These are phyloP conservation scores for Macrophomina phaseolina DNA, from an alignment of 2,329 filamentous ascomycete species.

Conservation along the genomic window DNA sequence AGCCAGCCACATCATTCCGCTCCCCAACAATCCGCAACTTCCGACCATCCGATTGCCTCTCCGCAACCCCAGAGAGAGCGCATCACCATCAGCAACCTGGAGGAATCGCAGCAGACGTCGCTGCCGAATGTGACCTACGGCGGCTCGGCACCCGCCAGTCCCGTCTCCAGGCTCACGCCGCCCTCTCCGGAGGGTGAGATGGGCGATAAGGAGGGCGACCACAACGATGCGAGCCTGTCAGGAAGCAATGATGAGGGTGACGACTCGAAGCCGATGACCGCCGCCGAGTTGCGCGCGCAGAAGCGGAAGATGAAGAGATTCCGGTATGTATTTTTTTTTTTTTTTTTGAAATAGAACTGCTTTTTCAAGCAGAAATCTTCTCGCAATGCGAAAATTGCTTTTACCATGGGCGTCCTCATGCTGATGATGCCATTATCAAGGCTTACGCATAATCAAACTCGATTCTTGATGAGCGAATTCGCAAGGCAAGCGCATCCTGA, in stretches of 20 bases:
- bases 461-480: slow-evolving; percentile 96
- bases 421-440: slow-evolving; percentile 52
- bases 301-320: slow-evolving; percentile 75
- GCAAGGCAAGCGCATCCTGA: slow-evolving; percentile 93
- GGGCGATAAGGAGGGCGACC: slow-evolving; percentile 47
- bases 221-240: slow-evolving; percentile 45
- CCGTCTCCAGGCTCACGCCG: slow-evolving; percentile 52
- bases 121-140: slow-evolving; percentile 45
- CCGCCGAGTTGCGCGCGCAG: slow-evolving; percentile 54
- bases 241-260: slow-evolving; percentile 38
- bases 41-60: slow-evolving; percentile 30
- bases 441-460: slow-evolving; percentile 94
- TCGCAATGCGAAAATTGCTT: not conserved
- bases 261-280: slow-evolving; percentile 49
- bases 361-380: slow-evolving; percentile 7
- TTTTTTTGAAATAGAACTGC: not conserved
- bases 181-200: slow-evolving; percentile 49
- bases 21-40: slow-evolving; percentile 35
- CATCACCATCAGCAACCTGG: slow-evolving; percentile 40
- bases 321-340: slow-evolving; percentile 56
- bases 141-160: slow-evolving; percentile 53
- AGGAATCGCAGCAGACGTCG: slow-evolving; percentile 43
- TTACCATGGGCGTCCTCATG: not conserved
- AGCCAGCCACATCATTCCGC: slow-evolving; percentile 43
- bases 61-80: slow-evolving; percentile 38